Evolutionary conservation across 805 yeast species (phyloP).

Genomic region (Candida anglica): DNA sequence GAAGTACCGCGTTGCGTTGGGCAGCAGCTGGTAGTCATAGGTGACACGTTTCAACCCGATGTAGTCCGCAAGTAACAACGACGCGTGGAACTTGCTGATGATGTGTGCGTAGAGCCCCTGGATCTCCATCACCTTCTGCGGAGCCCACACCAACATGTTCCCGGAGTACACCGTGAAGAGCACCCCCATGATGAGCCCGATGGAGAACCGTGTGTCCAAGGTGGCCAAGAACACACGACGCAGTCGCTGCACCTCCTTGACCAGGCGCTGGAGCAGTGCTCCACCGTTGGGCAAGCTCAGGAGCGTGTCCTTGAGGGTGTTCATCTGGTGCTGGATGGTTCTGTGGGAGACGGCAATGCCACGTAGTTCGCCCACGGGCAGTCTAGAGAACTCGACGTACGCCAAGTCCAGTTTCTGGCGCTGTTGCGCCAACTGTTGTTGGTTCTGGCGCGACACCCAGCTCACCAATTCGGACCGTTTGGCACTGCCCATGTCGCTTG

Average conservation of each 20-base stretch:
- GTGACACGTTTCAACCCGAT: conserved; percentile 86
- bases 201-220: conserved; percentile 48
- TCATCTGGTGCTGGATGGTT: conserved; percentile 86
- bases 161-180: conserved; percentile 83
- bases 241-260: conserved; percentile 28
- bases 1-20: conserved; percentile 76
- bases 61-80: conserved; percentile 79
- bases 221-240: conserved; percentile 52
- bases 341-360: conserved; percentile 93
- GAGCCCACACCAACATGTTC: conserved; percentile 74
- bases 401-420: conserved; percentile 55
- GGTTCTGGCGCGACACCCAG: conserved; percentile 18
- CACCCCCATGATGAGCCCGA: conserved; percentile 81
- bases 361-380: conserved; percentile 85
- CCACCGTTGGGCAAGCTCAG: conserved; percentile 62
- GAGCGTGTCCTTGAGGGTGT: conserved; percentile 63
- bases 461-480: conserved; percentile 29
- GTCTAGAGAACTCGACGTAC: conserved; percentile 86
- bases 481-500: conserved; percentile 78
- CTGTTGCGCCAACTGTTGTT: conserved; percentile 8
- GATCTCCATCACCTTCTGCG: conserved; percentile 64
- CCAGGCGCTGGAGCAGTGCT: conserved; percentile 44
- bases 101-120: conserved; percentile 87
- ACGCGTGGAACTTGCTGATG: conserved; percentile 65
- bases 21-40: conserved; percentile 87